These are phyloP conservation scores for Chaetomium sp. DNA, from an alignment of 2,329 filamentous ascomycete species.

Conservation along the genomic window DNA sequence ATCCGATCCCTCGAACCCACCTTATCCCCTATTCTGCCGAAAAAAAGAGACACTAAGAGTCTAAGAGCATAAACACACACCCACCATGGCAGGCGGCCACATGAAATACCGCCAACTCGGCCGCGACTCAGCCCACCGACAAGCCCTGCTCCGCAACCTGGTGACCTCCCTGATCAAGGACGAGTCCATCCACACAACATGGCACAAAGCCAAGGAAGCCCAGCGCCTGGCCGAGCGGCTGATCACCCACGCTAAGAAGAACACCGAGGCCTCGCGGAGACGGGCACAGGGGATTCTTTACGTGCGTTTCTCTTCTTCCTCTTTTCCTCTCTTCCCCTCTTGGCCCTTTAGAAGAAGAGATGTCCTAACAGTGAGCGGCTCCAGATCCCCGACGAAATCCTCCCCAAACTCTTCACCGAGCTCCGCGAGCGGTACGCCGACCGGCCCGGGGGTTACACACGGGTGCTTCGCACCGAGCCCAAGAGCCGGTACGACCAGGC, in stretches of 20 bases:
- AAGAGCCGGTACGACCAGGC: constrained; percentile 79
- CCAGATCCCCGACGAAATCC: constrained; percentile 59
- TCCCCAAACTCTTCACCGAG: constrained; percentile 84
- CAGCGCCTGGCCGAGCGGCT: constrained; percentile 90
- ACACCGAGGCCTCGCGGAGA: constrained; percentile 73
- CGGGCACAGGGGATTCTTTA: constrained; percentile 78
- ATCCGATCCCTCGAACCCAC: neutral
- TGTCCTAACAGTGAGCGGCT: neutral
- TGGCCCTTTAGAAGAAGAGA: neutral
- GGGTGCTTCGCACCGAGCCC: constrained; percentile 86
- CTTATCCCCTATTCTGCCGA: neutral
- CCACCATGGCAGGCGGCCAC: constrained; percentile 77
- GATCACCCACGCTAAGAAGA: constrained; percentile 87
- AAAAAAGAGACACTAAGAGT: too few species aligned
- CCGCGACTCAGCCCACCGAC: constrained; percentile 78
- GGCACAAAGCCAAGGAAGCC: constrained; percentile 94
- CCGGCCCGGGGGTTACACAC: constrained; percentile 88
- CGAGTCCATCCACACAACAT: constrained; percentile 92
- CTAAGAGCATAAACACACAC: constrained; percentile 2
- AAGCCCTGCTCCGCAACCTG: constrained; percentile 89
- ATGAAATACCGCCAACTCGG: constrained; percentile 85
- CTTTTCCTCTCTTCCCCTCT: constrained; percentile 33
- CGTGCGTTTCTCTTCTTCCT: constrained; percentile 53
- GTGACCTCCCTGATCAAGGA: constrained; percentile 91
- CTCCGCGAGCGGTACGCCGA: constrained; percentile 71